Evolutionary conservation across 208 protist species (phyloP), one percentile per base, ranked within the genome.

Genomic region (Balamuthia mandrillaris): DNA sequence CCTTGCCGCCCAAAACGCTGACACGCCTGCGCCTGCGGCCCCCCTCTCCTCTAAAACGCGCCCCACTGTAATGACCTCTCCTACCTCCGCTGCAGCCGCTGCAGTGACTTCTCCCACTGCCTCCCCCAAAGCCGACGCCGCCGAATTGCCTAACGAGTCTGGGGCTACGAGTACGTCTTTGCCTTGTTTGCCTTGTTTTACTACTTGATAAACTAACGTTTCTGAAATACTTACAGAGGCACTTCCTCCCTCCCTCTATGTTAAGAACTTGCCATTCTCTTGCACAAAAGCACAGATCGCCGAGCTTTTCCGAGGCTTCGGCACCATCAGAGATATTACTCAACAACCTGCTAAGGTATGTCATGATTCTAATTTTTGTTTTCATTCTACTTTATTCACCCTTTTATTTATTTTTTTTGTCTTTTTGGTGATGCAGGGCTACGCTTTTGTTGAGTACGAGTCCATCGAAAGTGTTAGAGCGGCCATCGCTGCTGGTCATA

Each of bases 371-470:
- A n/a, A n/a, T n/a, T n/a, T n/a, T n/a, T n/a, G n/a, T n/a, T n/a
- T n/a, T n/a, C n/a, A n/a, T n/a, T n/a, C n/a, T n/a, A n/a, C n/a
- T n/a, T n/a, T n/a, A n/a, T n/a, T n/a, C n/a, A n/a, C n/a, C n/a
- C n/a, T n/a, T n/a, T n/a, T n/a, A n/a, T n/a, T n/a, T n/a, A n/a
- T n/a, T n/a, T n/a, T n/a, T n/a, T n/a, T n/a, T n/a, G n/a, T n/a
- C n/a, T n/a, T n/a, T n/a, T n/a, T n/a, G n/a, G n/a, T n/a, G n/a
- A n/a, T n/a, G n/a, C n/a, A 74, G 65, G 65, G 65, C 39, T 74
- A 49, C 21, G 65, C 65, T 27, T 74, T 74, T n/a, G 21, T 74
- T 42, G 65, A 74, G 65, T 74, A 51, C 41, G 65, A 74, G 2
- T 29, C 65, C 3, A 5, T n/a, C 41, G 65, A 74, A 42, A 12